Base-by-base conservation (phyloP, 2,329 filamentous ascomycete genomes). In the Diaporthe longicolla region DNA sequence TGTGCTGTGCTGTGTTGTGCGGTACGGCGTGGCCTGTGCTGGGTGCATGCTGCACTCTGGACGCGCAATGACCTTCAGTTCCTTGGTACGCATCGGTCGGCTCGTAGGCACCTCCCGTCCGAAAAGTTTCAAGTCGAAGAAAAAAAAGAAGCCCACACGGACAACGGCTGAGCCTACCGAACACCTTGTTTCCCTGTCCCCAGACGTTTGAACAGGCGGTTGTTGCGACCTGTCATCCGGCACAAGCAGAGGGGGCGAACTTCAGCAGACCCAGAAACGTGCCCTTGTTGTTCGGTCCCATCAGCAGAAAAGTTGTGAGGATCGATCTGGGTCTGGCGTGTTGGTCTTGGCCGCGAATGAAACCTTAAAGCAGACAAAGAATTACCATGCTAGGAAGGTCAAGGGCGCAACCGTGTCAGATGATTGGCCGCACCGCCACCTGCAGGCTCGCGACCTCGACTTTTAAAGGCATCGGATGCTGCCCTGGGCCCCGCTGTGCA, bases 371-470 rank as follows among this genome's bases (percentile, higher is more conserved):
- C 45, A 52, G 45, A 66, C 63, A 29, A 43, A 52, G 45, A 59
- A 61, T 71, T 71, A 52, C 69, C 69, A 50, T 71, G 37, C 55
- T 59, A 52, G 69, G 69, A 71, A 71, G 52, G 55, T 61, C 55
- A 59, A 52, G 55, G 69, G 24, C 32, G 21, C 55, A 61, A 52
- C 50, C 55, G 69, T 71, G 69, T 71, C 69, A 71, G 69, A 40
- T 71, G 69, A 71, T 71, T 71, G 69, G 69, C 69, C 40, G 55
- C 21, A 19, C 55, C 29, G 68, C 55, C 29, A 52, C 40, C 55
- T 71, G 69, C 69, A 71, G 24, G 69, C 48, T 61, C 69, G 69
- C 69, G 69, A 71, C 69, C 55, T 71, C 58, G 69, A 59, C 55
- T 71, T n/a, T 48, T 50, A 52, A 61, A 71, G 69, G 69, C 35